Percentiles rank a stretch among this genome's conserved stretches.
phyloP scores from a whole-genome alignment of 2,329 filamentous ascomycete species.

The Basipetospora sp. region DNA sequence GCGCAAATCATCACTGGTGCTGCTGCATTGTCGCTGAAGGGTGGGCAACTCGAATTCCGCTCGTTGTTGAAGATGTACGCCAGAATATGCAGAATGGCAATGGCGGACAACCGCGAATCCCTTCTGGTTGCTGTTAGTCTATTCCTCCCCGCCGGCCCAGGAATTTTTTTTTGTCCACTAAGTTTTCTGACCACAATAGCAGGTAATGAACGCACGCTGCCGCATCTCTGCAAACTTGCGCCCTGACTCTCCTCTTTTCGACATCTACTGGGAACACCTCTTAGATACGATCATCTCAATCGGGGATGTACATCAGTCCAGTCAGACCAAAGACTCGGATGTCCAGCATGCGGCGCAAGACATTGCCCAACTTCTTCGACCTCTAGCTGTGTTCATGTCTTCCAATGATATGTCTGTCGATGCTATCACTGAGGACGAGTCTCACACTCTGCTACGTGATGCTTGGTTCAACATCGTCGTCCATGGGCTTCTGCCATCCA shows the following conservation, averaged over 20 bases:
- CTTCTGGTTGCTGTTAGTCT: slow-evolving; percentile 55
- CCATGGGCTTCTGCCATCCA: slow-evolving; percentile 71
- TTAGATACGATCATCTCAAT: slow-evolving; percentile 80
- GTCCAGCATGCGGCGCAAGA: slow-evolving; percentile 71
- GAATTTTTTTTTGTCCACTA: neutral
- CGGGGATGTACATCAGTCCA: slow-evolving; percentile 66
- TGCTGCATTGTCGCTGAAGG: slow-evolving; percentile 60
- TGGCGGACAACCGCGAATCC: slow-evolving; percentile 51
- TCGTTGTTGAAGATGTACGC: slow-evolving; percentile 73
- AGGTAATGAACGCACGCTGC: slow-evolving; percentile 65
- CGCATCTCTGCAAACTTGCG: slow-evolving; percentile 58
- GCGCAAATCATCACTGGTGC: slow-evolving; percentile 73
- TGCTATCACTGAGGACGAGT: slow-evolving; percentile 47
- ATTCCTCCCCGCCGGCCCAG: no score
- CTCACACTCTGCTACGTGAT: slow-evolving; percentile 63
- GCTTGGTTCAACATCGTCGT: slow-evolving; percentile 97
- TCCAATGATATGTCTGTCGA: slow-evolving; percentile 40
- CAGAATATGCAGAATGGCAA: slow-evolving; percentile 57
- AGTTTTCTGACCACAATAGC: slow-evolving; percentile 9
- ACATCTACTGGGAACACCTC: slow-evolving; percentile 69
- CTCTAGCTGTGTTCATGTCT: slow-evolving; percentile 73
- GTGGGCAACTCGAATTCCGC: slow-evolving; percentile 69
- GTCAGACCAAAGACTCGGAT: slow-evolving; percentile 61
- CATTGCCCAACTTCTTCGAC: slow-evolving; percentile 74
- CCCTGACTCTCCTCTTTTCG: slow-evolving; percentile 59